Percentiles rank a stretch among this genome's conserved stretches.
Conservation (phyloP, 352 stramenopile genomes). For the Phytophthora citrophthora region DNA sequence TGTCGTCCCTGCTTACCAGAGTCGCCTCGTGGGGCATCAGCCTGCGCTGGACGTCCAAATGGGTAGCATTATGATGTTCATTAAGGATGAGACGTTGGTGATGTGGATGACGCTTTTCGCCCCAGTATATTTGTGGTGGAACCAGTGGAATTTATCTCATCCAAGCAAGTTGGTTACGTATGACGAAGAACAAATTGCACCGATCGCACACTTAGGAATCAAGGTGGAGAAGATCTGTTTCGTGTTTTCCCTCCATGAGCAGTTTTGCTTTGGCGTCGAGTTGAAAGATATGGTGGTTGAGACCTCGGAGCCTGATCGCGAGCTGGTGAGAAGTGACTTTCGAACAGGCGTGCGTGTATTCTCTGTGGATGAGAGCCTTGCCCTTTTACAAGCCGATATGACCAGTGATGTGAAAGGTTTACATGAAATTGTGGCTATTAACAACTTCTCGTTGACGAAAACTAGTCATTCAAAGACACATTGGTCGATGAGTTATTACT, state of each 20-base stretch:
- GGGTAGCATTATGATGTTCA: slow-evolving; percentile 56
- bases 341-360: slow-evolving; percentile 44
- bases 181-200: slow-evolving; percentile 59
- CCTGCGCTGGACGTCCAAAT: slow-evolving; percentile 58
- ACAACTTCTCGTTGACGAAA: slow-evolving; percentile 42
- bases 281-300: slow-evolving; percentile 41
- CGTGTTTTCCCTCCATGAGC: slow-evolving; percentile 64
- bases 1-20: slow-evolving; percentile 82
- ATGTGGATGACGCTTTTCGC: slow-evolving; percentile 82
- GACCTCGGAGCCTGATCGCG: slow-evolving; percentile 43
- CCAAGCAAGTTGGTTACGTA: slow-evolving; percentile 62
- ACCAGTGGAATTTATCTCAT: slow-evolving; percentile 78
- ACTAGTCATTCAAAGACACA: slow-evolving; percentile 56
- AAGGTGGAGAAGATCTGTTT: slow-evolving; percentile 54
- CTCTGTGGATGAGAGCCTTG: slow-evolving; percentile 37
- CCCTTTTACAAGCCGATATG: slow-evolving; percentile 38
- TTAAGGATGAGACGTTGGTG: slow-evolving; percentile 81
- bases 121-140: slow-evolving; percentile 87
- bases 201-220: slow-evolving; percentile 68
- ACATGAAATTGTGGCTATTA: slow-evolving; percentile 55
- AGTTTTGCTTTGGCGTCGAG: slow-evolving; percentile 62
- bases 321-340: slow-evolving; percentile 45
- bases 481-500: slow-evolving; percentile 56
- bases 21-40: slow-evolving; percentile 77
- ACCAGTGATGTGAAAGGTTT: slow-evolving; percentile 21